Conservation (phyloP, 1,139 yeast species). For the Candida sp. region DNA sequence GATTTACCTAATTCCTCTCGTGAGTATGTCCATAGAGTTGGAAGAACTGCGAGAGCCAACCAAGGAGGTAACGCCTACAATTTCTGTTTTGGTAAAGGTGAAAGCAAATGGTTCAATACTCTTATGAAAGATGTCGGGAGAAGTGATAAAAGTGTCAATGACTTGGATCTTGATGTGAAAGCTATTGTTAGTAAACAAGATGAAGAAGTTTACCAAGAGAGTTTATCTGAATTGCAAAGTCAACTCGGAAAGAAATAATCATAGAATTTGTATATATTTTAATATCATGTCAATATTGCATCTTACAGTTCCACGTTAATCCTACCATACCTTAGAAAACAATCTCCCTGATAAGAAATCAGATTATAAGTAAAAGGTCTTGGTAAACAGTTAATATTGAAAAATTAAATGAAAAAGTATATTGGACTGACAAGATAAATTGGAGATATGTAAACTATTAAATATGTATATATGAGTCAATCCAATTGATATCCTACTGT, state of each 20-base stretch:
- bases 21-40: conserved; percentile 94
- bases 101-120: conserved; percentile 60
- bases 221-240: conserved; percentile 23
- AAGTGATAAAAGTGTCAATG: conserved; percentile 18
- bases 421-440: too few species aligned
- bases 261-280: too few species aligned
- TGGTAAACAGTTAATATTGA: too few species aligned
- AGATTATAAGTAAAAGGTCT: too few species aligned
- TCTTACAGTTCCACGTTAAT: too few species aligned
- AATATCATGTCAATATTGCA: too few species aligned
- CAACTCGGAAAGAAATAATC: conserved; percentile 12
- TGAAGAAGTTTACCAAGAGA: conserved; percentile 20
- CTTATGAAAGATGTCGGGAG: conserved; percentile 44
- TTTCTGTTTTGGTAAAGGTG: conserved; percentile 72
- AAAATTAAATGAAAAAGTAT: too few species aligned
- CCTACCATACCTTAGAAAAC: too few species aligned
- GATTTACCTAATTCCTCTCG: conserved; percentile 87
- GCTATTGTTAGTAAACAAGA: conserved; percentile 21
- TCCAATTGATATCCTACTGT: too few species aligned
- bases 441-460: background rate
- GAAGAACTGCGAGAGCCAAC: conserved; percentile 95
- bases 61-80: conserved; percentile 71
- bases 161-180: conserved; percentile 17
- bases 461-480: background rate
- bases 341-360: too few species aligned